Conservation (phyloP, 306 rosid genomes). For the Fagus crenata region DNA sequence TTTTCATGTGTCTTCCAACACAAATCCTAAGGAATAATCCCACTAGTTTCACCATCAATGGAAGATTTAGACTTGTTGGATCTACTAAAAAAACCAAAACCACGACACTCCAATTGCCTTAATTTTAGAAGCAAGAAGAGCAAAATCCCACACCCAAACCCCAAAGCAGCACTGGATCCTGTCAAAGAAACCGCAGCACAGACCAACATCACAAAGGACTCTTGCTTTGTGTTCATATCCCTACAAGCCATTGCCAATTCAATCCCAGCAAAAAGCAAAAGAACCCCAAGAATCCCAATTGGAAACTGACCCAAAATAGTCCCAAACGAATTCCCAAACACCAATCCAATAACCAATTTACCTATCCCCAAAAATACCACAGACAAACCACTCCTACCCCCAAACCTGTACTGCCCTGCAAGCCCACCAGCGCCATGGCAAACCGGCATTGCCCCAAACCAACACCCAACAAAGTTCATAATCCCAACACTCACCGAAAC, state of each 20-base stretch:
- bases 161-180: conserved; percentile 74
- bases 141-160: conserved; percentile 69
- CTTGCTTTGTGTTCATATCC: conserved; percentile 67
- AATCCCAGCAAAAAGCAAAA: conserved; percentile 72
- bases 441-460: conserved; percentile 92
- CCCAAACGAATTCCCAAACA: conserved; percentile 65
- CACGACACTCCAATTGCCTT: conserved; percentile 51
- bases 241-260: conserved; percentile 71
- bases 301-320: conserved; percentile 55
- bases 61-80: conserved; percentile 29
- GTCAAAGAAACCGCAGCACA: conserved; percentile 80
- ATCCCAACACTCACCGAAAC: conserved; percentile 68
- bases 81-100: conserved; percentile 10
- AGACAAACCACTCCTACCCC: conserved; percentile 77
- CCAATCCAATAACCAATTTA: conserved; percentile 58
- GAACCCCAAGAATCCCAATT: conserved; percentile 66
- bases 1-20: background rate
- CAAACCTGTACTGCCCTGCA: conserved; percentile 82
- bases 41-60: conserved; percentile 33
- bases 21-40: conserved; percentile 26
- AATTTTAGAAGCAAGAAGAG: conserved; percentile 53
- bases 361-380: conserved; percentile 66
- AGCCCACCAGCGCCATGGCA: conserved; percentile 91
- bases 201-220: conserved; percentile 68
- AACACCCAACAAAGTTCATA: conserved; percentile 80